These are phyloP conservation scores for Penicillium sp. DNA, from an alignment of 2,329 filamentous ascomycete genomes.

Conservation along the genomic window DNA sequence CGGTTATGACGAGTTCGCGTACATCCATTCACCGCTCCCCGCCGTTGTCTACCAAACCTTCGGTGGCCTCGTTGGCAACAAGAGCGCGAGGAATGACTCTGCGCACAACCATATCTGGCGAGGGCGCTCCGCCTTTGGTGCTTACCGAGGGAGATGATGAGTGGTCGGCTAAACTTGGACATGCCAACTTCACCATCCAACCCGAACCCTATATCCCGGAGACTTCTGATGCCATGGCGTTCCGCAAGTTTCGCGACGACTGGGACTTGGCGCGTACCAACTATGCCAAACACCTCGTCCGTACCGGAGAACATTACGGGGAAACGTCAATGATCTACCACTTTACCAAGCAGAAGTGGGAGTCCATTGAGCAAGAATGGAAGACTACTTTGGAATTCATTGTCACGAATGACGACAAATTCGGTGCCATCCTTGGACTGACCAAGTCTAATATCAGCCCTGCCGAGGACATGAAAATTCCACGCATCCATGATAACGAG, in stretches of 20 bases:
- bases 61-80: conserved; percentile 68
- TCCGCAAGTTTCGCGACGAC: conserved; percentile 66
- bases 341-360: conserved; percentile 86
- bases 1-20: conserved; percentile 48
- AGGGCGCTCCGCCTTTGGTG: conserved; percentile 54
- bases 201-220: conserved; percentile 75
- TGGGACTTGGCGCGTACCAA: conserved; percentile 82
- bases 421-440: conserved; percentile 34
- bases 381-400: conserved; percentile 64
- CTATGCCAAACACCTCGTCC: conserved; percentile 83
- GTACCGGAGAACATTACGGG: conserved; percentile 86
- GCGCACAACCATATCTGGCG: conserved; percentile 38
- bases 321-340: conserved; percentile 83
- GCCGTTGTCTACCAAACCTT: conserved; percentile 72
- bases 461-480: conserved; percentile 50
- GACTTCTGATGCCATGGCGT: conserved; percentile 55
- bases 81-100: conserved; percentile 44
- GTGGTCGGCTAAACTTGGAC: conserved; percentile 81
- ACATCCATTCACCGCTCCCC: conserved; percentile 58
- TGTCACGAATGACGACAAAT: conserved; percentile 46
- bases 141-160: conserved; percentile 66
- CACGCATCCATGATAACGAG: conserved; percentile 51
- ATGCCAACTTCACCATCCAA: conserved; percentile 87
- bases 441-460: conserved; percentile 36
- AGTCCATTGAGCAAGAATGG: conserved; percentile 72